Conservation (phyloP, 768 basidiomycete species). For the Aureoboletus auriporus region DNA sequence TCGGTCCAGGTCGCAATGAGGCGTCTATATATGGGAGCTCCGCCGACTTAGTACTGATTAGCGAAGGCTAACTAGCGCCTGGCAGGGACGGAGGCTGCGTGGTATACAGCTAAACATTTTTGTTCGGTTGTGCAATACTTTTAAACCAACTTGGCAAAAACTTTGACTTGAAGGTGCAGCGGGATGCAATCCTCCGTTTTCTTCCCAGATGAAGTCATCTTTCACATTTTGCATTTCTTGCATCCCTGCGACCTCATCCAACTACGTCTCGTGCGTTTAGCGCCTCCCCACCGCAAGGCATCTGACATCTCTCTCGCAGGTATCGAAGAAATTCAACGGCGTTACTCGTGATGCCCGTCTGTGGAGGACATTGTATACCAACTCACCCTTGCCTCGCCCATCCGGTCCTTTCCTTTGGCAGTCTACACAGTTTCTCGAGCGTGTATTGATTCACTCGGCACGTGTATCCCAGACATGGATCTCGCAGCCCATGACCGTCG, state of each 20-base stretch:
- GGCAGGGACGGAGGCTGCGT: no score
- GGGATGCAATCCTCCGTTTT: conserved; percentile 8
- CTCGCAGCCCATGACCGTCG: conserved; percentile 6
- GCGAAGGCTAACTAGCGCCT: no score
- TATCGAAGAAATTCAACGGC: conserved; percentile 14
- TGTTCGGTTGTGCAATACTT: no score
- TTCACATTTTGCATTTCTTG: conserved; percentile 11
- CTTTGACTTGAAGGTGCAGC: neutral
- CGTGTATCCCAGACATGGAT: conserved; percentile 20
- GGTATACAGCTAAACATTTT: no score
- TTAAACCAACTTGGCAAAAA: neutral
- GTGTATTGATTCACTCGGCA: conserved; percentile 13
- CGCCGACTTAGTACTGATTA: no score
- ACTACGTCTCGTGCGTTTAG: conserved; percentile 15
- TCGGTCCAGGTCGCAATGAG: neutral
- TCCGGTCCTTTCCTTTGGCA: conserved; percentile 23
- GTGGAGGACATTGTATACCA: conserved; percentile 17
- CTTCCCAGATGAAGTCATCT: conserved; percentile 19
- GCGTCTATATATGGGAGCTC: no score
- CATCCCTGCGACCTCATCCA: conserved; percentile 12
- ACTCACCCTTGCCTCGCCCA: conserved; percentile 16
- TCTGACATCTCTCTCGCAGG: conserved; percentile 9
- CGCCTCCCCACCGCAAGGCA: neutral
- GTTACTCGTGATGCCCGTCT: conserved; percentile 15
- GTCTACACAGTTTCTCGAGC: conserved; percentile 17